Base-by-base conservation (phyloP, 2,329 filamentous ascomycete species). In the Albifimbria verrucaria region DNA sequence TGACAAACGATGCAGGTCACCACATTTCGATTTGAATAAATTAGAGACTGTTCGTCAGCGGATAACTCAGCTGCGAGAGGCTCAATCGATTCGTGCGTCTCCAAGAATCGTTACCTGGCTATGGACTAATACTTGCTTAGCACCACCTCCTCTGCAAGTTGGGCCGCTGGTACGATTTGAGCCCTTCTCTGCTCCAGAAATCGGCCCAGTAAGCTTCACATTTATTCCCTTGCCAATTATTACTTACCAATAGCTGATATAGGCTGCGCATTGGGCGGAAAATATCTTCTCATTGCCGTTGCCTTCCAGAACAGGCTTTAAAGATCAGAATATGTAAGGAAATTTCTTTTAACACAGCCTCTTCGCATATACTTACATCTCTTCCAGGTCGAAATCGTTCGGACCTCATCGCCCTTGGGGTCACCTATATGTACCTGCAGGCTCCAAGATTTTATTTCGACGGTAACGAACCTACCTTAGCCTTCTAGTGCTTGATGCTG, bases 211-310 rank as follows among this genome's bases (percentile, higher is more conserved):
- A 41, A 54, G 68, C 56, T 58, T 63, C 48, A 55, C 57, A 26
- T 52, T 32, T 53, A 48, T 48, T 58, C 51, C 58, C n/a, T 55
- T 52, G 21, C 44, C 23, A 25, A 32, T 21, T 26, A 12, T 39
- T 12, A 12, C 32, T 39, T n/a, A 39, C 12, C 4, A 15, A 17
- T 39, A 39, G 12, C 11, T 17, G 5, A 12, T 12, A 25, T 55
- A 84, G 80, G 70, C 69, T 48, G 67, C 73, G 4, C 82, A 86
- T 61, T 87, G 83, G 83, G 81, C 82, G 6, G 77, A 84, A 58
- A 75, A 80, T 41, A 82, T 86, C 22, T 86, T 86, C 57, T 78
- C 79, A 1, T 70, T 78, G 20, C 78, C 79, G 0, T 67, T 82
- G 39, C 74, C 80, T 1, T 76, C 75, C 11, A 71, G 76, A 12